Evolutionary conservation across 75 land plant genomes (phyloP).

Genomic region (Cunninghamia lanceolata): DNA sequence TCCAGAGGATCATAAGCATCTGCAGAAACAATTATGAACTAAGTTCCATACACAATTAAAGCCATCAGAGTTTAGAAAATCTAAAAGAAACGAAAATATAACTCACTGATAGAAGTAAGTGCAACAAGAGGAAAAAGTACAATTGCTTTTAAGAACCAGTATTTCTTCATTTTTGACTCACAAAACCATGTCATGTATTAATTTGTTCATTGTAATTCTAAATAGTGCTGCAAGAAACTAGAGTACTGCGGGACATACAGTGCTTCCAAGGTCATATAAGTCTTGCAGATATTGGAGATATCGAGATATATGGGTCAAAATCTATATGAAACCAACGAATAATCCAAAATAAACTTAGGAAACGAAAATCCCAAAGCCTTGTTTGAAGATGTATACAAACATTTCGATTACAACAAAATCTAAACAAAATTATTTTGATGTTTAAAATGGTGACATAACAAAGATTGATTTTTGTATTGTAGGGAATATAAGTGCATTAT

Average conservation of each 20-base stretch:
- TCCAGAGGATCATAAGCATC: conserved; percentile 56
- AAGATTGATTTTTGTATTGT: too few species aligned
- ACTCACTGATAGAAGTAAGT: not conserved
- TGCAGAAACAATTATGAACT: conserved; percentile 17
- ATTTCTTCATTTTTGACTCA: conserved; percentile 2
- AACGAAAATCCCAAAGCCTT: not conserved
- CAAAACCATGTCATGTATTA: not conserved
- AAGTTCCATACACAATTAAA: not conserved
- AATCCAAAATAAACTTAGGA: not conserved
- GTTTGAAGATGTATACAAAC: not conserved
- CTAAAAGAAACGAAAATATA: not conserved
- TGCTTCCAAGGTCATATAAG: not conserved
- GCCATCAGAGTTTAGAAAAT: not conserved
- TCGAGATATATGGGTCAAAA: not conserved
- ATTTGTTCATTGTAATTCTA: not conserved
- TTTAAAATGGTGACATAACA: too few species aligned
- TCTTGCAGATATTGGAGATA: not conserved
- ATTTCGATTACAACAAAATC: not conserved
- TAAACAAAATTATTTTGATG: too few species aligned
- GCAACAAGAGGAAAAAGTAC: not conserved
- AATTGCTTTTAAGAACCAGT: not conserved
- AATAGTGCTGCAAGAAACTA: not conserved
- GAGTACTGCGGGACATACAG: not conserved
- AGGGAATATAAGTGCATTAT: too few species aligned
- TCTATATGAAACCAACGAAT: not conserved